These are phyloP conservation scores for Vitis amurensis DNA, from an alignment of 164 flowering plant species.

Conservation along the genomic window DNA sequence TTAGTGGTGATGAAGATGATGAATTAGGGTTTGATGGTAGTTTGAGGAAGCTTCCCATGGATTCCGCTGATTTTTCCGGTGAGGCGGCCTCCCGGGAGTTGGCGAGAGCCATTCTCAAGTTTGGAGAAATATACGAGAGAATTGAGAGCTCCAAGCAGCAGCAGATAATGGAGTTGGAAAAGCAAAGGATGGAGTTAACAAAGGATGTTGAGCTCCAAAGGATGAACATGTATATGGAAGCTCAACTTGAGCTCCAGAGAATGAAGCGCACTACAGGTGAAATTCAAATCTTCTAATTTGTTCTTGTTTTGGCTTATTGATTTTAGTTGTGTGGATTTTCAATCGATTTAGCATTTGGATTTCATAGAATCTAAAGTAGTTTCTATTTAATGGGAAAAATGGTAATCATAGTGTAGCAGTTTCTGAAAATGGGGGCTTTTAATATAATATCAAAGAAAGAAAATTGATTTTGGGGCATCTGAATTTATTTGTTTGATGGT, in stretches of 20 bases:
- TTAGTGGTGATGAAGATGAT: slow-evolving; percentile 17
- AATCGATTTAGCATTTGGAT: too few relatives aligned
- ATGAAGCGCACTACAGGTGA: slow-evolving; percentile 38
- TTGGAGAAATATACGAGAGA: slow-evolving; percentile 59
- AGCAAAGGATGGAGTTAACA: slow-evolving; percentile 56
- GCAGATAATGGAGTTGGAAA: slow-evolving; percentile 59
- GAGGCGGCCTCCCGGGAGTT: slow-evolving; percentile 40
- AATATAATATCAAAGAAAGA: too few relatives aligned
- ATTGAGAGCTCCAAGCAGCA: slow-evolving; percentile 52
- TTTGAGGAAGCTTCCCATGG: slow-evolving; percentile 22
- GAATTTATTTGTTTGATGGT: too few relatives aligned
- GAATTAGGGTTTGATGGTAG: slow-evolving; percentile 9
- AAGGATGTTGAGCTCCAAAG: slow-evolving; percentile 61
- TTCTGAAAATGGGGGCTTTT: too few relatives aligned
- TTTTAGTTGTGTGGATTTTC: too few relatives aligned
- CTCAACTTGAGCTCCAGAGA: slow-evolving; percentile 57
- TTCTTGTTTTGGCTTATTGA: too few relatives aligned
- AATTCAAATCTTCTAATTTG: neutral
- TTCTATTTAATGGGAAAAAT: too few relatives aligned
- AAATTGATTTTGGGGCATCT: too few relatives aligned
- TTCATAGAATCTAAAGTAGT: too few relatives aligned
- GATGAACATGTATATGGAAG: slow-evolving; percentile 57
- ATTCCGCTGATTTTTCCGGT: slow-evolving; percentile 17
- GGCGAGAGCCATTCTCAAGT: slow-evolving; percentile 49
- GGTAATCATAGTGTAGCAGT: too few relatives aligned